Conservation (phyloP, 495 filamentous ascomycete species). For the Filosporella fistucella region DNA sequence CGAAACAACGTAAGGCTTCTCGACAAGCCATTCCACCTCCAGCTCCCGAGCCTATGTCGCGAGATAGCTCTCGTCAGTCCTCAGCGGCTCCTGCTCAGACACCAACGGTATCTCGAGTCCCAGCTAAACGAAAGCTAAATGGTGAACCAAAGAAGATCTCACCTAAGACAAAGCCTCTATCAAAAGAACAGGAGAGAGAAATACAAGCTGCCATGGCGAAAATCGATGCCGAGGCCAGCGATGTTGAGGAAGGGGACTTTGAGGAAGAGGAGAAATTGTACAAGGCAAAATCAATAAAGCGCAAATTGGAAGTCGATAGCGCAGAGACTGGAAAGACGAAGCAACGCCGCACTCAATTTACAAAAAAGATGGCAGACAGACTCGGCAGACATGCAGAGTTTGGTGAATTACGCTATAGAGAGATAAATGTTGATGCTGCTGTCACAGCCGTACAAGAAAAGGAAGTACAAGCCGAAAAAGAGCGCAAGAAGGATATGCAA, state of each 20-base stretch:
- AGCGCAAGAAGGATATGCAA: constrained; percentile 99
- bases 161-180: constrained; percentile 39
- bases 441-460: constrained; percentile 81
- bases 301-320: constrained; percentile 53
- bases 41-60: constrained; percentile 15
- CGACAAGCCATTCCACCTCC: constrained; percentile 12
- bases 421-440: constrained; percentile 55
- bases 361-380: constrained; percentile 28
- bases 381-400: constrained; percentile 38
- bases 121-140: constrained; percentile 46
- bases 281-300: constrained; percentile 49
- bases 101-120: constrained; percentile 40
- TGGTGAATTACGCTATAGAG: constrained; percentile 45
- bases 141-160: constrained; percentile 36
- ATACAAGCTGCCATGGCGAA: constrained; percentile 59
- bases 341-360: constrained; percentile 38
- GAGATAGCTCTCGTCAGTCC: constrained; percentile 26
- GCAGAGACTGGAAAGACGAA: constrained; percentile 56
- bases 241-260: constrained; percentile 60
- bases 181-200: constrained; percentile 63
- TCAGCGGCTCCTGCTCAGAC: constrained; percentile 37
- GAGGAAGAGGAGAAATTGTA: constrained; percentile 53
- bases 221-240: constrained; percentile 66
- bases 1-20: constrained; percentile 19
- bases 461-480: constrained; percentile 91